A percentile compares a stretch with the other conserved stretches of the same genome.
phyloP scores from a whole-genome alignment of 163 green algal species.

The Scenedesmus sp. region DNA sequence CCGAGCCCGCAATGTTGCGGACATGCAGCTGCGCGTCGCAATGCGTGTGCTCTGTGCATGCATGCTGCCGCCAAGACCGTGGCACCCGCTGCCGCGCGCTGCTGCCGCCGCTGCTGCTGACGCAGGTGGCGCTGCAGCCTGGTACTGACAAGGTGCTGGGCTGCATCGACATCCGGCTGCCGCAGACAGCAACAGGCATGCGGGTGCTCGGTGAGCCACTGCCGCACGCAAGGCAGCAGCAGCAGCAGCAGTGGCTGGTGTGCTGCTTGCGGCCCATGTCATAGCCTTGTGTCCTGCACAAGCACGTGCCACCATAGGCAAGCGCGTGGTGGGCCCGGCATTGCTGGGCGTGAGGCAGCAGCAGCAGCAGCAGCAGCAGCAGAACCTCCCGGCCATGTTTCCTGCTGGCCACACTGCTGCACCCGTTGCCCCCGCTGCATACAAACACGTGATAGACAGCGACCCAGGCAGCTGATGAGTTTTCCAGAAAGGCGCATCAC shows the following conservation, averaged over 20 bases:
- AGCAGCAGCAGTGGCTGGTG: neutral
- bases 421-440: too few species aligned
- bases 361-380: conserved; percentile 7
- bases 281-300: too few species aligned
- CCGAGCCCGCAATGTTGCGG: too few species aligned
- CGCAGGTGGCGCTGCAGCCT: neutral
- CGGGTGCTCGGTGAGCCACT: neutral
- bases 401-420: neutral
- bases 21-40: too few species aligned
- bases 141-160: conserved; percentile 56
- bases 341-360: neutral
- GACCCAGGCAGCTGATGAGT: too few species aligned
- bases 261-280: too few species aligned
- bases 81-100: neutral
- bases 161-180: conserved; percentile 73
- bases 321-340: too few species aligned
- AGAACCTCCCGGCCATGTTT: neutral
- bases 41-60: too few species aligned
- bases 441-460: too few species aligned
- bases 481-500: too few species aligned
- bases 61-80: too few species aligned
- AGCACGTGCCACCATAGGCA: neutral
- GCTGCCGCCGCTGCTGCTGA: neutral
- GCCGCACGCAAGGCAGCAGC: neutral
- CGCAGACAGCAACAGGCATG: conserved; percentile 37